A percentile compares a stretch with the other conserved stretches of the same genome.
phyloP scores from a whole-genome alignment of 2,329 filamentous ascomycete species.

The Fusarium torreyae region DNA sequence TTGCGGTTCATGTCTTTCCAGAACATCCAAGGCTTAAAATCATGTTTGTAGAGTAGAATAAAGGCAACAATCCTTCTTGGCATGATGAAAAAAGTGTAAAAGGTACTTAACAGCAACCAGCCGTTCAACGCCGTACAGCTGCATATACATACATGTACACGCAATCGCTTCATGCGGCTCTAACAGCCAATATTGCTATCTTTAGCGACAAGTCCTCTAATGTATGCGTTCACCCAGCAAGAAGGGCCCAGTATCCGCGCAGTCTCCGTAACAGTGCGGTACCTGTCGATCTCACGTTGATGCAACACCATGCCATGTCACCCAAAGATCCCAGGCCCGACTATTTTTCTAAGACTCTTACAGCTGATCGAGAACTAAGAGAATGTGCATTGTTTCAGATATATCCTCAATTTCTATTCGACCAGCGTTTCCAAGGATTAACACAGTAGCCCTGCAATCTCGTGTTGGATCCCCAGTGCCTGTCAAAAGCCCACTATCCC shows the following conservation, averaged over 20 bases:
- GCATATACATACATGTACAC: conserved; percentile 14
- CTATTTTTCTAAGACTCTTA: neutral
- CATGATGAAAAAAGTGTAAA: too few species aligned
- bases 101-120: neutral
- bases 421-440: neutral
- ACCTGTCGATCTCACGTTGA: conserved; percentile 32
- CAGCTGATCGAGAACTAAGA: neutral
- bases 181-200: conserved; percentile 26
- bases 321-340: conserved; percentile 5
- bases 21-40: too few species aligned
- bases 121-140: neutral
- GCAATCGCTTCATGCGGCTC: conserved; percentile 36
- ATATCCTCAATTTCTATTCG: neutral
- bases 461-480: conserved; percentile 3
- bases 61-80: too few species aligned
- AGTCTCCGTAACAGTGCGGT: conserved; percentile 1
- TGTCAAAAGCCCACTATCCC: conserved; percentile 22
- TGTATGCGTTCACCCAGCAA: neutral
- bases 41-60: too few species aligned
- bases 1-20: too few species aligned
- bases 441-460: conserved; percentile 8
- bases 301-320: neutral
- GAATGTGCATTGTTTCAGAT: neutral
- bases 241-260: conserved; percentile 9
- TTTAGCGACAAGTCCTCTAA: conserved; percentile 24